Evolutionary conservation across 306 rosid genomes (phyloP).

Genomic region (Leucaena leucocephala): DNA sequence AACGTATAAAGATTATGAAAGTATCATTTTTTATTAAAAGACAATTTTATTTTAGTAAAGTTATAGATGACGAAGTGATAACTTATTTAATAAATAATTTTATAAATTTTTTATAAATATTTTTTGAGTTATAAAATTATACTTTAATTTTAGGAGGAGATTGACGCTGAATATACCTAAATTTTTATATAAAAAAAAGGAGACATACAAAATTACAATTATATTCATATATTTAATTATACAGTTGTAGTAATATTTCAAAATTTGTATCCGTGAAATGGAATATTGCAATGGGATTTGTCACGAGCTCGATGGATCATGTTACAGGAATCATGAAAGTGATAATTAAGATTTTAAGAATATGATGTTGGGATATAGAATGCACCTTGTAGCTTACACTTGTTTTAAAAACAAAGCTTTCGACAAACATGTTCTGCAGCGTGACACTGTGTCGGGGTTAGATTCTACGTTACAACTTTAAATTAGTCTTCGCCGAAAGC

Average conservation of each 20-base stretch:
- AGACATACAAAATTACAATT: background rate
- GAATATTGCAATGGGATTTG: conserved; percentile 2
- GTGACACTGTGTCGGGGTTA: background rate
- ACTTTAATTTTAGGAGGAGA: too few species aligned
- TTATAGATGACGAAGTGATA: too few species aligned
- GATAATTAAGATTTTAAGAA: background rate
- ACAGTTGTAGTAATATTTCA: too few species aligned
- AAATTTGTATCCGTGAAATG: background rate
- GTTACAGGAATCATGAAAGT: background rate
- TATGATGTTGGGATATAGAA: background rate
- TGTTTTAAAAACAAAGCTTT: background rate
- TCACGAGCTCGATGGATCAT: background rate
- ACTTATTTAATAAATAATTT: too few species aligned
- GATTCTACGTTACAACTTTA: background rate
- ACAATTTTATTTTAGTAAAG: too few species aligned
- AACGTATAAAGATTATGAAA: too few species aligned
- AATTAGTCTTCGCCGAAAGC: conserved; percentile 20
- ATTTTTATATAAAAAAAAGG: too few species aligned
- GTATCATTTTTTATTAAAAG: too few species aligned
- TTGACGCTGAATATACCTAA: too few species aligned
- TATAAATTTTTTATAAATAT: too few species aligned
- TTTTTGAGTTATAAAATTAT: too few species aligned
- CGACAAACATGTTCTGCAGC: background rate
- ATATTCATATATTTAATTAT: background rate
- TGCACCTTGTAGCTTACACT: background rate